phyloP scores from a whole-genome alignment of 257 asterid genomes.

The Gentiana dahurica region DNA sequence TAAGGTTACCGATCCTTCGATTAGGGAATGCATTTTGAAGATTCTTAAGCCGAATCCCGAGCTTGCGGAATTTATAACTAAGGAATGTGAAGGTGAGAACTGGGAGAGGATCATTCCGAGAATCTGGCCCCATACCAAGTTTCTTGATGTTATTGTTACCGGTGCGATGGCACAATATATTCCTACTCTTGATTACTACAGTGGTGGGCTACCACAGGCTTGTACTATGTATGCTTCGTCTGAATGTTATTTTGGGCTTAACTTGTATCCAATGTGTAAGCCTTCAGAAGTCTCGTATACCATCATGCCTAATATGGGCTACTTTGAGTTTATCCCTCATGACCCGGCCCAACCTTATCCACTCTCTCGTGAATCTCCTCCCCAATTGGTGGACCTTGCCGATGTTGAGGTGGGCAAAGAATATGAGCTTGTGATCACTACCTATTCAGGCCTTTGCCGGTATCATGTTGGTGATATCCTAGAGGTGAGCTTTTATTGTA shows the following conservation, averaged over 20 bases:
- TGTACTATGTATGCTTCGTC: constrained; percentile 90
- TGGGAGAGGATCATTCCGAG: constrained; percentile 65
- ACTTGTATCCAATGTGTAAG: constrained; percentile 49
- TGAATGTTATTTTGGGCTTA: constrained; percentile 75
- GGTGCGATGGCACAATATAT: constrained; percentile 96
- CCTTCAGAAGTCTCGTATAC: constrained; percentile 63
- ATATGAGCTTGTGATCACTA: constrained; percentile 68
- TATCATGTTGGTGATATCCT: constrained; percentile 83
- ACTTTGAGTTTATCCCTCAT: constrained; percentile 70
- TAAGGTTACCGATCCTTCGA: constrained; percentile 26
- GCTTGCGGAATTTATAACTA: constrained; percentile 34
- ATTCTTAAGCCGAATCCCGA: constrained; percentile 34
- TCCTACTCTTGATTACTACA: constrained; percentile 60
- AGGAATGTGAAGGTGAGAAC: constrained; percentile 52
- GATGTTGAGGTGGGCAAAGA: constrained; percentile 60
- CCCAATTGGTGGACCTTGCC: constrained; percentile 45
- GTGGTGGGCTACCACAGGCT: constrained; percentile 59
- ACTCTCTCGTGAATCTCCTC: constrained; percentile 28
- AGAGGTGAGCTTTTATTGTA: too few relatives aligned
- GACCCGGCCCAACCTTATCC: constrained; percentile 20
- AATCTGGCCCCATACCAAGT: constrained; percentile 74
- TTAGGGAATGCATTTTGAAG: constrained; percentile 22
- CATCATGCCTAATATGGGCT: constrained; percentile 90
- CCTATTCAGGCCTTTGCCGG: constrained; percentile 62
- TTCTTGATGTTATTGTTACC: constrained; percentile 72